Base-by-base conservation (phyloP, 2,329 filamentous ascomycete species). In the Alternaria brassicicola region DNA sequence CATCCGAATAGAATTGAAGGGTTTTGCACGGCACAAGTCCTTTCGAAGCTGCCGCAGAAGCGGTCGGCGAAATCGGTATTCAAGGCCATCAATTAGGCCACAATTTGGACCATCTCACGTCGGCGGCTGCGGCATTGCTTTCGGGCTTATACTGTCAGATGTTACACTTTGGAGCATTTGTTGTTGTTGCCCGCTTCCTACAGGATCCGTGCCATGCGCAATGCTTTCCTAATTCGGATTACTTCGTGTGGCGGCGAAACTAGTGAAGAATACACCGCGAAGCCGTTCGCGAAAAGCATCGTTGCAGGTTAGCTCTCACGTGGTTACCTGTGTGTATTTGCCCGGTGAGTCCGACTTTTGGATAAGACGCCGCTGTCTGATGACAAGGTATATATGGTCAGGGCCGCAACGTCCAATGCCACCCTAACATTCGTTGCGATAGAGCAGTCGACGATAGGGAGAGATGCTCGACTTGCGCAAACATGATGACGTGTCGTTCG, bases 261-360 rank as follows among this genome's bases (percentile, higher is more conserved):
- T 56, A 55, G 55, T 41, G 47, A 26, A 41, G 36, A 52, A 57
- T 45, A 31, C 31, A 49, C 38, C 43, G 51, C 50, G 45, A 62
- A 30, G 28, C 30, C 15, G 39, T 36, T 64, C 60, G 59, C 59
- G 55, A 54, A 64, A 61, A 55, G 31, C 30, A 42, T 52, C 45
- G 46, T 55, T 59, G 56, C n/a, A 60, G 56, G 35, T 59, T 64
- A 62, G 62, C 45, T 33, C 43, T 55, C 61, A 62, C 55, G 59
- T 64, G 61, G 28, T 41, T 30, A 15, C 12, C 25, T 23, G 36
- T 48, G 30, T 47, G 46, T 23, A 35, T 55, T 55, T 43, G 23
- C 12, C 9, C 39, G 15, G 30, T 26, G 23, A 19, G 13, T 39
- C 28, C 13, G 25, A 23, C 10, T 15, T 38, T 51, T 51, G 35